Conservation (phyloP, 495 filamentous ascomycete species). For the Arthonia radiata region DNA sequence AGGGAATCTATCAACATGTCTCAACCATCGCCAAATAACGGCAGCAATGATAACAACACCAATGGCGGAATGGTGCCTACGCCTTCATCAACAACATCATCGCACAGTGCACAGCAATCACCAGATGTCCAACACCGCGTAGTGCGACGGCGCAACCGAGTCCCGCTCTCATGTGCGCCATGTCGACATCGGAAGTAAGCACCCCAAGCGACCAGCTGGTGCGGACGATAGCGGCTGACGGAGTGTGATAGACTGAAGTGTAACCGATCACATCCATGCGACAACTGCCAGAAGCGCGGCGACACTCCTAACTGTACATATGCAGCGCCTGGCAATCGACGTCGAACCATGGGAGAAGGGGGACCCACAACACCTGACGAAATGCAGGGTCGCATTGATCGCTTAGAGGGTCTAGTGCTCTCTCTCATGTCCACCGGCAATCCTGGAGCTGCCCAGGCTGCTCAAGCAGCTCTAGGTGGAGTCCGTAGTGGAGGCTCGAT, state of each 20-base stretch:
- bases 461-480: slow-evolving; percentile 35
- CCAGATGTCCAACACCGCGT: slow-evolving; percentile 73
- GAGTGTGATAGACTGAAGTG: slow-evolving; percentile 49
- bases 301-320: slow-evolving; percentile 75
- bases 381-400: slow-evolving; percentile 97
- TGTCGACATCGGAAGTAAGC: slow-evolving; percentile 87
- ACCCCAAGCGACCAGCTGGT: too few species aligned
- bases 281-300: slow-evolving; percentile 80
- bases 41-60: too few species aligned
- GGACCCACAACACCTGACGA: slow-evolving; percentile 54
- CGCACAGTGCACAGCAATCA: slow-evolving; percentile 47
- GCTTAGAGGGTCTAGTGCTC: slow-evolving; percentile 80
- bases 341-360: slow-evolving; percentile 41
- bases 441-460: slow-evolving; percentile 35
- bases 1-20: too few species aligned
- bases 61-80: slow-evolving; percentile 94
- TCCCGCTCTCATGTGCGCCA: slow-evolving; percentile 82
- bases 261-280: slow-evolving; percentile 75
- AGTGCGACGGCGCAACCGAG: slow-evolving; percentile 79
- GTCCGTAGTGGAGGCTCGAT: slow-evolving; percentile 26
- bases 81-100: slow-evolving; percentile 66
- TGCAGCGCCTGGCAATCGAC: slow-evolving; percentile 51
- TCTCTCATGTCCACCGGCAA: slow-evolving; percentile 85
- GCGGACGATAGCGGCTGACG: slow-evolving; percentile 2
- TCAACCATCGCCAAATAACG: too few species aligned